These are phyloP conservation scores for Sporothrix protearum DNA, from an alignment of 2,329 filamentous ascomycete genomes.

Conservation along the genomic window DNA sequence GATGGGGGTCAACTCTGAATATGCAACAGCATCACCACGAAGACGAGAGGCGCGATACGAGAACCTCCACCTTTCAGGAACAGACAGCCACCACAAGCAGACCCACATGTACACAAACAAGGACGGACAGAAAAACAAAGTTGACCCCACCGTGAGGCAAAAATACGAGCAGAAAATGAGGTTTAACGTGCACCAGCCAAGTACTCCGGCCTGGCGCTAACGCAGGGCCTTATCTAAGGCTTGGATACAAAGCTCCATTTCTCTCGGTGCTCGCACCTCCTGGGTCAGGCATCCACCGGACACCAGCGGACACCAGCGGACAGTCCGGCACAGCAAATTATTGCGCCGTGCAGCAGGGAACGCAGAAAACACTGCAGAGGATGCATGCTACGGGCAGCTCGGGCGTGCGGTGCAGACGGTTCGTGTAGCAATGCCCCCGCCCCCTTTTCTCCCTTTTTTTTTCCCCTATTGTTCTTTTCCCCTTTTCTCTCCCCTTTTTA, in stretches of 20 bases:
- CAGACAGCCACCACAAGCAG: neutral
- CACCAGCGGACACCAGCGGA: neutral
- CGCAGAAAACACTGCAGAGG: neutral
- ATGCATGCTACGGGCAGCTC: slow-evolving; percentile 4
- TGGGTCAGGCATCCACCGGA: neutral
- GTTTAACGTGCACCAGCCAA: neutral
- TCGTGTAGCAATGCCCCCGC: neutral
- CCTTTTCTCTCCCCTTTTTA: neutral
- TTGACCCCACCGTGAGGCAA: neutral
- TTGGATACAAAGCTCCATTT: neutral
- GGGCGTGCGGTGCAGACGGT: neutral
- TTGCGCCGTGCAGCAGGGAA: neutral
- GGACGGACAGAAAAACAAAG: neutral
- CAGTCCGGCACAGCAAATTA: slow-evolving; percentile 8
- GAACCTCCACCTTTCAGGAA: slow-evolving; percentile 4
- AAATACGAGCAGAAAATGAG: neutral
- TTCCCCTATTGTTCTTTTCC: neutral
- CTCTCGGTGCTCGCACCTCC: neutral
- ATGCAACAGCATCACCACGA: neutral
- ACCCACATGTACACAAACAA: neutral
- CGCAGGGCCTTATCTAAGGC: slow-evolving; percentile 13
- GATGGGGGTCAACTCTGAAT: slow-evolving; percentile 8
- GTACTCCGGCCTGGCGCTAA: neutral
- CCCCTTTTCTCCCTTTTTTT: neutral
- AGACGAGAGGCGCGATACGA: neutral